Conservation (phyloP, 2,329 filamentous ascomycete species). For the Ceratocystis albifundus region DNA sequence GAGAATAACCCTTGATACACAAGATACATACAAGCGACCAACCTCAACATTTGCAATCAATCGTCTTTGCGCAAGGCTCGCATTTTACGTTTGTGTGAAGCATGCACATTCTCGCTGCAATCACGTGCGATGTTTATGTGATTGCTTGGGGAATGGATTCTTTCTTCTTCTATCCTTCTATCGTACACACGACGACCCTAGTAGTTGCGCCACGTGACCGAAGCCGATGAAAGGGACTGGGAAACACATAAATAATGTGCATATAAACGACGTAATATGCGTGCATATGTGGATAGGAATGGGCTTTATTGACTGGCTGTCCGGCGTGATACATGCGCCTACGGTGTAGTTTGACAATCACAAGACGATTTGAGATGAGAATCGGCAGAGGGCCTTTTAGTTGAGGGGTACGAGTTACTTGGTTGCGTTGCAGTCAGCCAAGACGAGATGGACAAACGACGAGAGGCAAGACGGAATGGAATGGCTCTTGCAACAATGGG, state of each 20-base stretch:
- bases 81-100: neutral
- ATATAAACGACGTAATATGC: neutral
- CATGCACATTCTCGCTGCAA: neutral
- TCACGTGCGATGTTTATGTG: neutral
- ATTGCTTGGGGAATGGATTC: neutral
- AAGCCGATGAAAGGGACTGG: neutral
- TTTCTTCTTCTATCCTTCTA: neutral
- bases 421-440: neutral
- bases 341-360: constrained; percentile 4
- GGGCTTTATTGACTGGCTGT: neutral
- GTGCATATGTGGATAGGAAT: too few species aligned
- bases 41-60: neutral
- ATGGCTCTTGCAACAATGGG: neutral
- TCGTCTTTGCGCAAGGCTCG: neutral
- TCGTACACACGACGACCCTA: too few species aligned
- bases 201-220: neutral
- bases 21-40: neutral
- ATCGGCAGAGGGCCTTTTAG: neutral
- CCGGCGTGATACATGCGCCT: neutral
- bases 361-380: constrained; percentile 2
- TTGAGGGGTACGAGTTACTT: neutral
- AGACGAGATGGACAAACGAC: neutral
- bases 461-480: neutral
- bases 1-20: neutral
- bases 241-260: neutral